Percentiles rank a stretch among this genome's conserved stretches.
phyloP scores from a whole-genome alignment of 768 basidiomycete species.

The Termitomyces sp. region DNA sequence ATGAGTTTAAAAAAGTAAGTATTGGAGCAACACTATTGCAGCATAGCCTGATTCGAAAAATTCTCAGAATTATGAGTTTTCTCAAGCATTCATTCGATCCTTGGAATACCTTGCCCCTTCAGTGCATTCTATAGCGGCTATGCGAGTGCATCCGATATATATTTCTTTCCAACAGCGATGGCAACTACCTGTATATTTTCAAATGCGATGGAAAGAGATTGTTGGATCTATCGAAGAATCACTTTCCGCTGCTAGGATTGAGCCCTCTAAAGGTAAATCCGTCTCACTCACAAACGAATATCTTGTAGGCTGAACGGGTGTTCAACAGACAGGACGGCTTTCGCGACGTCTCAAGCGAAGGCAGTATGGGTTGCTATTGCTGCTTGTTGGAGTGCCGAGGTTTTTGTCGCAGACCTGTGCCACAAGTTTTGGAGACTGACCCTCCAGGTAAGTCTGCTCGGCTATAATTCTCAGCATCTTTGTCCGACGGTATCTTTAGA shows the following conservation, averaged over 20 bases:
- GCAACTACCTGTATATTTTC: slow-evolving; percentile 97
- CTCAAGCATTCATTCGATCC: slow-evolving; percentile 75
- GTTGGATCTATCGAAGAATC: slow-evolving; percentile 69
- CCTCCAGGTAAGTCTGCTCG: slow-evolving; percentile 59
- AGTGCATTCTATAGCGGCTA: slow-evolving; percentile 54
- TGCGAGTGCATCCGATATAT: slow-evolving; percentile 72
- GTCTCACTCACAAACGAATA: not conserved
- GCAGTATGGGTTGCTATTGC: slow-evolving; percentile 69
- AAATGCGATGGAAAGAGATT: slow-evolving; percentile 95
- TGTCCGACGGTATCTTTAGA: slow-evolving; percentile 32
- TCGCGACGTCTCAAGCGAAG: slow-evolving; percentile 58
- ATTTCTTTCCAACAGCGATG: slow-evolving; percentile 75
- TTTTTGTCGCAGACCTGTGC: slow-evolving; percentile 78
- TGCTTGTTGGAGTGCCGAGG: slow-evolving; percentile 81
- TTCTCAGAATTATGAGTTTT: slow-evolving; percentile 74
- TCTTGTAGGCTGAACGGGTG: not conserved
- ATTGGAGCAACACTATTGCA: not conserved
- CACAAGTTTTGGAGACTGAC: slow-evolving; percentile 89
- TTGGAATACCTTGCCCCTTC: slow-evolving; percentile 84
- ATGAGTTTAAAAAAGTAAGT: slow-evolving; percentile 81
- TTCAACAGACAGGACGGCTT: slow-evolving; percentile 27
- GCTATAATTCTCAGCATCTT: not conserved
- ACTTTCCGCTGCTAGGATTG: slow-evolving; percentile 39
- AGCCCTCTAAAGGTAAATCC: slow-evolving; percentile 36
- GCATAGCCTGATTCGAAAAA: not conserved